Evolutionary conservation across 495 filamentous ascomycete genomes (phyloP), one percentile per base, ranked within the genome.

Genomic region (Talaromyces wortmannii): DNA sequence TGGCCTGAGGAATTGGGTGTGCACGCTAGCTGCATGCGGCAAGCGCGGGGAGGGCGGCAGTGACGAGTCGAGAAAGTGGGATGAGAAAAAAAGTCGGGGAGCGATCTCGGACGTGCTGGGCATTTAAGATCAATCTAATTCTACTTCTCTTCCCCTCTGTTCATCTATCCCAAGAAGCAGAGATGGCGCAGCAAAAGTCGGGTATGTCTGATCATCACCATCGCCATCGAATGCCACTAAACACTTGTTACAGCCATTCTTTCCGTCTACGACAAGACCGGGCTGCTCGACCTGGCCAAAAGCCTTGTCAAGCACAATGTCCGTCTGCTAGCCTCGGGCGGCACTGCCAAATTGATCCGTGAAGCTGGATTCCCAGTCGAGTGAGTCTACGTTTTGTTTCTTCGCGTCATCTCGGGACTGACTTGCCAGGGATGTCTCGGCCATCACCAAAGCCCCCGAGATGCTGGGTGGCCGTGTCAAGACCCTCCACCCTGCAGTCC

Each of bases 241-340:
- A 45, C 57, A 56, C 40, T 59, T 42, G 49, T 17, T 52, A 78
- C 75, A 86, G 94, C 94, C 44, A 97, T 98, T 64, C 81, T 98
- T 64, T 96, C 91, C 60, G 95, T 97, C 78, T 97, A 92, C 67
- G 89, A 98, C 78, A 98, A 98, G 86, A 96, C 92, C 53, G 94
- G 94, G 50, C 81, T 98, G 55, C 76, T 98, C 45, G 94, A 98
- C 73, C 81, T 98, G 52, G 94, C 94, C 58, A 97, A 97, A 71
- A 94, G 94, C 60, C 82, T 98, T 40, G 83, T 88, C 61, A 83
- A 95, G 77, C 78, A 94, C 59, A 87, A 95, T 81, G 88, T 97
- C 61, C 86, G 92, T 57, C 83, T 98, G 63, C 78, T 98, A 44
- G 94, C 92, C 45, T 96, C 91, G 36, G 94, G 94, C 48, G 94